Evolutionary conservation across 148 eudicot species (phyloP), one percentile per base, ranked within the genome.

Genomic region (Polygonum maritimum): DNA sequence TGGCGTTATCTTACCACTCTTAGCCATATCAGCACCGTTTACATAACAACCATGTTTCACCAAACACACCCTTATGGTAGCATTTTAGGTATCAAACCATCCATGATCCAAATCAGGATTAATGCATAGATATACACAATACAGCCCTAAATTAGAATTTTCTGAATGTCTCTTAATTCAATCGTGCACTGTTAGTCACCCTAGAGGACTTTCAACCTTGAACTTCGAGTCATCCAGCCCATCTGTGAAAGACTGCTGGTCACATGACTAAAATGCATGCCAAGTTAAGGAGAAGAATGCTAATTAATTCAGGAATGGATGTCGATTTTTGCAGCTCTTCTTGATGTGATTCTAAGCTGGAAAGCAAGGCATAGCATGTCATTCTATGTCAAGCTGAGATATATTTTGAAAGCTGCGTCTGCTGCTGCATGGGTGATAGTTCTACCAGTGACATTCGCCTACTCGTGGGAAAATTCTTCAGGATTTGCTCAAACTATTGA

Each of bases 361-460:
- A 96, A 96, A 86, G 88, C 98, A 31, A 86, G 97, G 63, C 79
- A 74, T 67, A 89, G 93, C 84, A 96, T 96, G 99, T 83, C 99
- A 74, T 83, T 91, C 74, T 81, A 96, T 85, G 99, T 92, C 47
- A 91, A 96, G 84, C 88, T 96, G 31, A 83, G 99, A 78, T 96
- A 88, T 86, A 86, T 96, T 75, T 79, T 92, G 73, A 96, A 96
- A 86, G 91, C 88, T 82, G 79, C 91, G 47, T 86, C 93, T 78
- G 94, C 97, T 81, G 99, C 97, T 78, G 94, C 91, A n/a, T 96
- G 99, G 99, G 98, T 92, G 76, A 82, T 96, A 70, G 67, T 96
- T 75, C 80, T 96, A 52, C 98, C 99, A 5, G 91, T 96, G 75
- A 86, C 98, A 45, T 96, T 92, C 84, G 99, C 99, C 71, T 96